phyloP scores from a whole-genome alignment of 345 rosid genomes.

The Camelina neglecta region DNA sequence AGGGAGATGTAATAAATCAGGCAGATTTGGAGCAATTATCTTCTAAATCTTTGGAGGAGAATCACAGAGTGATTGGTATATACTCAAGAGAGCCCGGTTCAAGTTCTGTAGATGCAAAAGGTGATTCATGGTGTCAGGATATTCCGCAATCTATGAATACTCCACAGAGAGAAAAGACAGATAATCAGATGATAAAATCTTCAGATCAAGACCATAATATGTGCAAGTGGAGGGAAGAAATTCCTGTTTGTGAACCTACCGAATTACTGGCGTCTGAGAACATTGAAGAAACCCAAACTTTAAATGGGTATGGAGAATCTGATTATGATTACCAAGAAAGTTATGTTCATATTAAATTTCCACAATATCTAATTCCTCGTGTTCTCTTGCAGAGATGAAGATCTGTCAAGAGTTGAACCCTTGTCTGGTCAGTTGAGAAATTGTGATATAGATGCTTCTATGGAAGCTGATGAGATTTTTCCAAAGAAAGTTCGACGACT shows the following conservation, averaged over 20 bases:
- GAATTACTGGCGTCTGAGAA: constrained; percentile 42
- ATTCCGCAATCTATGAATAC: constrained; percentile 43
- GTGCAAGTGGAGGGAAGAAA: constrained; percentile 57
- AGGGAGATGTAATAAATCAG: constrained; percentile 41
- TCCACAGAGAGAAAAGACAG: constrained; percentile 43
- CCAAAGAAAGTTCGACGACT: constrained; percentile 57
- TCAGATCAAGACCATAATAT: constrained; percentile 52
- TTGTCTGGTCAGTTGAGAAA: constrained; percentile 35
- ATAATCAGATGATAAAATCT: constrained; percentile 43
- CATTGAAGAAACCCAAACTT: constrained; percentile 38
- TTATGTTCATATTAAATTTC: constrained; percentile 11
- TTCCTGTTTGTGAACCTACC: constrained; percentile 39
- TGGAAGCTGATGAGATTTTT: constrained; percentile 50
- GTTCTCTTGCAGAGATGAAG: constrained; percentile 60
- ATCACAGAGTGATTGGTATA: constrained; percentile 42
- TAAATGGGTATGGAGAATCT: constrained; percentile 52
- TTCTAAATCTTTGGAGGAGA: constrained; percentile 47
- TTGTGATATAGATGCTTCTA: constrained; percentile 42
- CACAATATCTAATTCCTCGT: constrained; percentile 30
- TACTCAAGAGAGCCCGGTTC: constrained; percentile 49
- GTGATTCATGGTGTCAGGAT: constrained; percentile 45
- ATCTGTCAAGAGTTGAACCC: constrained; percentile 42
- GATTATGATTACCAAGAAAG: constrained; percentile 21
- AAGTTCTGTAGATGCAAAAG: constrained; percentile 50
- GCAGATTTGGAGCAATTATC: constrained; percentile 49